These are phyloP conservation scores for Irineochytrium annulatum DNA, from an alignment of 192 early-diverging fungal species.

Conservation along the genomic window DNA sequence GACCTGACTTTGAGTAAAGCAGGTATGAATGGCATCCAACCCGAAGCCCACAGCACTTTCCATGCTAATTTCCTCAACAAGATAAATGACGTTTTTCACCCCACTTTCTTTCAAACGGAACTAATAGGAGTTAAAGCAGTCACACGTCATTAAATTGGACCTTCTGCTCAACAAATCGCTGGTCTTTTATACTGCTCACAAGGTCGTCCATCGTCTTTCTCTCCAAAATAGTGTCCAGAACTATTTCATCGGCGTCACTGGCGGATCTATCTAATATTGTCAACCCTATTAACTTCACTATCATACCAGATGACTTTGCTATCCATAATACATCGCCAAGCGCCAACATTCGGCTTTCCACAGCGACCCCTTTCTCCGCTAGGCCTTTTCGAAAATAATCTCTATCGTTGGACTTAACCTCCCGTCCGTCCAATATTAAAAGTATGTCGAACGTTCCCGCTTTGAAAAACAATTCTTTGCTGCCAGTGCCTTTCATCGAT, in stretches of 20 bases:
- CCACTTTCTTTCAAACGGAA: constrained; percentile 70
- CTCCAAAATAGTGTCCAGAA: constrained; percentile 84
- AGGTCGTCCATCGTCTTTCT: constrained; percentile 94
- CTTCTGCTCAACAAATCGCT: constrained; percentile 91
- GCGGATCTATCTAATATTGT: background rate
- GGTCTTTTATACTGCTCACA: constrained; percentile 86
- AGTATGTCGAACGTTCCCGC: constrained; percentile 58
- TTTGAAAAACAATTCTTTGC: too few relatives aligned
- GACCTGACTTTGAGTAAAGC: constrained; percentile 71
- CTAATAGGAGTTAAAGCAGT: constrained; percentile 32
- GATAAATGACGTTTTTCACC: constrained; percentile 72
- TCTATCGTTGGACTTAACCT: constrained; percentile 69
- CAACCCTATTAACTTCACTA: constrained; percentile 7
- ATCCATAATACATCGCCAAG: constrained; percentile 92
- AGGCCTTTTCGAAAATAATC: constrained; percentile 69
- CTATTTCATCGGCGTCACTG: constrained; percentile 54
- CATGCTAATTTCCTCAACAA: constrained; percentile 76
- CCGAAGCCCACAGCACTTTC: constrained; percentile 60
- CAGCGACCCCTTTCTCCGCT: constrained; percentile 46
- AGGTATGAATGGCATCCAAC: constrained; percentile 61
- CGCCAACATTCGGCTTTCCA: constrained; percentile 60
- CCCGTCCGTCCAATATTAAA: constrained; percentile 78
- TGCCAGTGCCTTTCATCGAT: too few relatives aligned
- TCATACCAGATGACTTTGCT: constrained; percentile 38
- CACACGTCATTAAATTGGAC: constrained; percentile 28